Conservation (phyloP, 106 monocot genomes). For the Allium cepa region DNA sequence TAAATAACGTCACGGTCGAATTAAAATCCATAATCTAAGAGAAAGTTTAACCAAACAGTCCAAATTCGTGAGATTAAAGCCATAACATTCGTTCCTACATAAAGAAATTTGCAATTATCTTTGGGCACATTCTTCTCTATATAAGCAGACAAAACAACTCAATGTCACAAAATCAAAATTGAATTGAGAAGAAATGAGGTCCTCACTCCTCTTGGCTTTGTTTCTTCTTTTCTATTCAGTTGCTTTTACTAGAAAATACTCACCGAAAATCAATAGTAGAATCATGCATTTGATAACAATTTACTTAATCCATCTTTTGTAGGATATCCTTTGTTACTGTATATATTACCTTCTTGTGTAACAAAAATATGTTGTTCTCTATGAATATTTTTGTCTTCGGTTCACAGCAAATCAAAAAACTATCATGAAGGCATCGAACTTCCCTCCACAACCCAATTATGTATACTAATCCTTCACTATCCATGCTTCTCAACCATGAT, state of each 20-base stretch:
- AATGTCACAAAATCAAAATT: too few relatives aligned
- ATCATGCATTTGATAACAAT: slow-evolving; percentile 3
- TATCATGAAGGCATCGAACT: too few relatives aligned
- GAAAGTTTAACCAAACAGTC: neutral
- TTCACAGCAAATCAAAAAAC: too few relatives aligned
- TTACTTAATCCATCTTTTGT: too few relatives aligned
- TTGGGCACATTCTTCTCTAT: neutral
- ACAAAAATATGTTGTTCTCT: neutral
- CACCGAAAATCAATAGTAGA: too few relatives aligned
- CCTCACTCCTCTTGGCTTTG: slow-evolving; percentile 16
- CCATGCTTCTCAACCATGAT: slow-evolving; percentile 53
- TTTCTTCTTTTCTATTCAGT: slow-evolving; percentile 23
- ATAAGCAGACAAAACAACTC: too few relatives aligned
- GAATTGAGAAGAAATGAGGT: slow-evolving; percentile 20
- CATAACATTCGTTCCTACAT: neutral
- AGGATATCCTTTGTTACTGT: too few relatives aligned
- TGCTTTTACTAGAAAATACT: slow-evolving; percentile 19
- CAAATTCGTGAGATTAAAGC: too few relatives aligned
- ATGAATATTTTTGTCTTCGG: neutral
- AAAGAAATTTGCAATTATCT: neutral
- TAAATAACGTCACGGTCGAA: neutral
- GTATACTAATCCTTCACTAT: too few relatives aligned
- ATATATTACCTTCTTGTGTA: too few relatives aligned
- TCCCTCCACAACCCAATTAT: too few relatives aligned
- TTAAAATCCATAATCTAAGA: neutral